These are phyloP conservation scores for Pseudofabraea citricarpa DNA, from an alignment of 2,329 filamentous ascomycete species.

Conservation along the genomic window DNA sequence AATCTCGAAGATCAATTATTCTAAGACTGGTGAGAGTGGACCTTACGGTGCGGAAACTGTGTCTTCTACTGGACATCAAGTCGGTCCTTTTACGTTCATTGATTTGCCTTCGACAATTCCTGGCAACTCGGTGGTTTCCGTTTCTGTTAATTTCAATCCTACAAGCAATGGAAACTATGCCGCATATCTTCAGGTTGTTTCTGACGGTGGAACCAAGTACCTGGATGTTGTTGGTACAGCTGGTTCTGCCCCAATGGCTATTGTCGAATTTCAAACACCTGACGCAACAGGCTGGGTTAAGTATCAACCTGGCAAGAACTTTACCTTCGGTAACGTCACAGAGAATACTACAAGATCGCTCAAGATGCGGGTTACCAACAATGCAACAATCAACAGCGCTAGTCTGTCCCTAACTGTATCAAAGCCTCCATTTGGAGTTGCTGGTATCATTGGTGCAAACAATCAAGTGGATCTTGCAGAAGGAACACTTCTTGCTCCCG, in stretches of 20 bases:
- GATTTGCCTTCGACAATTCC: slow-evolving; percentile 40
- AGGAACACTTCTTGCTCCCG: slow-evolving; percentile 44
- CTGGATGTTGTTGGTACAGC: slow-evolving; percentile 45
- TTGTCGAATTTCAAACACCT: slow-evolving; percentile 49
- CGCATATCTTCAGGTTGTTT: slow-evolving; percentile 42
- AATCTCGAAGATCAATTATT: slow-evolving; percentile 40
- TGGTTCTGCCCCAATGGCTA: slow-evolving; percentile 41
- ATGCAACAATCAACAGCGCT: slow-evolving; percentile 44
- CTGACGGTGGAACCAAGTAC: slow-evolving; percentile 45
- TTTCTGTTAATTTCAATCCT: slow-evolving; percentile 44
- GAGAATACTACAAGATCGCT: slow-evolving; percentile 44
- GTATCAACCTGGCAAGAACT: slow-evolving; percentile 37
- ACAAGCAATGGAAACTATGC: slow-evolving; percentile 41
- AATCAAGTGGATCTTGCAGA: slow-evolving; percentile 55
- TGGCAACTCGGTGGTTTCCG: slow-evolving; percentile 32
- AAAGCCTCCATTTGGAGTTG: slow-evolving; percentile 53
- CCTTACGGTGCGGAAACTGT: slow-evolving; percentile 35
- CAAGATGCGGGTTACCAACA: slow-evolving; percentile 51
- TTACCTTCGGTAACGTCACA: slow-evolving; percentile 51
- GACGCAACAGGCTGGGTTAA: slow-evolving; percentile 46
- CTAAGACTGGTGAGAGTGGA: slow-evolving; percentile 36
- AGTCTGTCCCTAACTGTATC: slow-evolving; percentile 53
- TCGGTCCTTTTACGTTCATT: slow-evolving; percentile 44
- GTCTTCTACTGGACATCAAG: slow-evolving; percentile 28
- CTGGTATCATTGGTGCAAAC: slow-evolving; percentile 46